phyloP scores from a whole-genome alignment of 192 early-diverging fungal species.

The Chytriomyces confervae region DNA sequence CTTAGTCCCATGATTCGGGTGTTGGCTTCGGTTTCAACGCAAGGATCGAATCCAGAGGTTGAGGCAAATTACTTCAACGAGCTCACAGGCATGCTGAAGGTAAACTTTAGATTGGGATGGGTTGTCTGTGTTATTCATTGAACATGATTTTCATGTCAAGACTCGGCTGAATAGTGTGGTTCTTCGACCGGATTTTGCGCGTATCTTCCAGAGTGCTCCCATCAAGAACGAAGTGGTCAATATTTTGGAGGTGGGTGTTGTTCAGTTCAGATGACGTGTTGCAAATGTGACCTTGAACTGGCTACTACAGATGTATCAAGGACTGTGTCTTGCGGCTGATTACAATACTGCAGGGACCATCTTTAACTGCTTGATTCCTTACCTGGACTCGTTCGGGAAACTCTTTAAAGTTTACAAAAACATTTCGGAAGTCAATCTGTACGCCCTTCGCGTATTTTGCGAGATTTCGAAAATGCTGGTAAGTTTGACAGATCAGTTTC shows the following conservation, averaged over 20 bases:
- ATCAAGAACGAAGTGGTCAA: conserved; percentile 67
- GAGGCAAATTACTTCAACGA: conserved; percentile 62
- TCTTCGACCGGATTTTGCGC: conserved; percentile 63
- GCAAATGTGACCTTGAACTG: no score
- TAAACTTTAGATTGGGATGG: neutral
- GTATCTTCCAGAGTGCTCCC: conserved; percentile 59
- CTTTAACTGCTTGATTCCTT: conserved; percentile 57
- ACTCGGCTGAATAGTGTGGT: conserved; percentile 62
- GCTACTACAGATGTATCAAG: conserved; percentile 66
- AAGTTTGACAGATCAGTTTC: neutral
- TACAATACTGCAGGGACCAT: conserved; percentile 66
- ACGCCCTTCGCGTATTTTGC: conserved; percentile 60
- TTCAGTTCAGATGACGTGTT: no score
- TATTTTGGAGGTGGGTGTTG: conserved; percentile 49
- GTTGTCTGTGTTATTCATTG: neutral
- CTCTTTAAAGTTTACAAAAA: conserved; percentile 71
- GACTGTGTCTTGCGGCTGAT: conserved; percentile 70
- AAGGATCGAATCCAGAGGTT: conserved; percentile 52
- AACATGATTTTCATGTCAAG: conserved; percentile 19
- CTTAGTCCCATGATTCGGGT: conserved; percentile 69
- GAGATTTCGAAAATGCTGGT: conserved; percentile 37
- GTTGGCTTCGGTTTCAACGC: conserved; percentile 65
- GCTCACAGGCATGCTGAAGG: conserved; percentile 38
- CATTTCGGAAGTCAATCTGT: conserved; percentile 67
- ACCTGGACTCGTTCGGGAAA: conserved; percentile 68